These are phyloP conservation scores for Alternaria longipes DNA, from an alignment of 2,329 filamentous ascomycete species.

Conservation along the genomic window DNA sequence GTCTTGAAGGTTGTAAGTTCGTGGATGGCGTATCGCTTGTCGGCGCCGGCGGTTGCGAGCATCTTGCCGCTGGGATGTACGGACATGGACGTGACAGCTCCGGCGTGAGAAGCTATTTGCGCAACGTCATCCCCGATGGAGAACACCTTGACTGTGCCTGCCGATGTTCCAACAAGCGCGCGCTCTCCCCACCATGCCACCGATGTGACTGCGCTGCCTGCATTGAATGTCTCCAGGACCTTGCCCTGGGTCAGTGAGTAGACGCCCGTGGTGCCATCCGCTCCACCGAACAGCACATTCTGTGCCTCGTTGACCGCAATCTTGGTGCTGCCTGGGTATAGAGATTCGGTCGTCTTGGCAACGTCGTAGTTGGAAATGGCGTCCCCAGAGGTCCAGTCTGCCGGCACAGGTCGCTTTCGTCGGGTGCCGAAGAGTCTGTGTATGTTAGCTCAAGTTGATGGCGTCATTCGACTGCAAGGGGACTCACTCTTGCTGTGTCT, in stretches of 20 bases:
- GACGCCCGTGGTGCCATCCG: conserved; percentile 77
- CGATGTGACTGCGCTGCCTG: conserved; percentile 72
- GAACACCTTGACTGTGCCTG: conserved; percentile 82
- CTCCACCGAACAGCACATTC: conserved; percentile 76
- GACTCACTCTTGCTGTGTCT: conserved; percentile 78
- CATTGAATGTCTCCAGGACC: conserved; percentile 73
- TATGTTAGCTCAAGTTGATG: conserved; percentile 31
- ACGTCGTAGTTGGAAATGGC: conserved; percentile 70
- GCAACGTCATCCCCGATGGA: conserved; percentile 74
- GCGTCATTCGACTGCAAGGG: no score
- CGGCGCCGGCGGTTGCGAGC: conserved; percentile 84
- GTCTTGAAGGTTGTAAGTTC: conserved; percentile 74
- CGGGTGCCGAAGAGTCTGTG: conserved; percentile 83
- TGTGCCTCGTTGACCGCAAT: conserved; percentile 68
- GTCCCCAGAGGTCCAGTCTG: conserved; percentile 83
- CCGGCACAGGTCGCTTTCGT: conserved; percentile 86
- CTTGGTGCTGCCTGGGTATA: conserved; percentile 67
- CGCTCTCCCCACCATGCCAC: conserved; percentile 72
- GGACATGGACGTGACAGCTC: conserved; percentile 78
- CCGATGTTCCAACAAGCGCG: conserved; percentile 76
- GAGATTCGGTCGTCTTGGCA: conserved; percentile 62
- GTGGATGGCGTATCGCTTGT: conserved; percentile 94
- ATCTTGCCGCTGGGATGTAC: conserved; percentile 85
- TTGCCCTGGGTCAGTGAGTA: conserved; percentile 81
- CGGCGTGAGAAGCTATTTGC: conserved; percentile 82